phyloP scores from a whole-genome alignment of 306 rosid species.

The Prunus persica region Prunus_persica_NCBIv2 NC_034011.1:17992001-17992500 shows the following conservation, averaged over 20 bases:
- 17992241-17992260: slow-evolving; percentile 26
- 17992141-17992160: slow-evolving; percentile 36
- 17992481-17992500: slow-evolving; percentile 24
- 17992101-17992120: slow-evolving; percentile 62
- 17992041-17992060: slow-evolving; percentile 65
- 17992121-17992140: slow-evolving; percentile 70
- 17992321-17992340: slow-evolving; percentile 33
- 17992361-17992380: slow-evolving; percentile 51
- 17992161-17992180: slow-evolving; percentile 30
- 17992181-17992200: slow-evolving; percentile 39
- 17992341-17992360: slow-evolving; percentile 27
- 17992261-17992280: slow-evolving; percentile 26
- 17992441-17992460: slow-evolving; percentile 33
- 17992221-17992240: slow-evolving; percentile 30
- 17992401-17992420: slow-evolving; percentile 92
- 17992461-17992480: slow-evolving; percentile 20
- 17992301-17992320: slow-evolving; percentile 22
- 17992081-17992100: slow-evolving; percentile 45
- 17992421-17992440: slow-evolving; percentile 59
- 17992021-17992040: slow-evolving; percentile 84
- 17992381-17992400: slow-evolving; percentile 89
- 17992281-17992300: slow-evolving; percentile 28
- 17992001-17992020: slow-evolving; percentile 60
- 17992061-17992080: slow-evolving; percentile 36
- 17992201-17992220: slow-evolving; percentile 42